Percentiles rank a stretch among this genome's conserved stretches.
These are phyloP conservation scores for Auriculariales sp. DNA, from an alignment of 768 basidiomycete genomes.

Conservation along the genomic window DNA sequence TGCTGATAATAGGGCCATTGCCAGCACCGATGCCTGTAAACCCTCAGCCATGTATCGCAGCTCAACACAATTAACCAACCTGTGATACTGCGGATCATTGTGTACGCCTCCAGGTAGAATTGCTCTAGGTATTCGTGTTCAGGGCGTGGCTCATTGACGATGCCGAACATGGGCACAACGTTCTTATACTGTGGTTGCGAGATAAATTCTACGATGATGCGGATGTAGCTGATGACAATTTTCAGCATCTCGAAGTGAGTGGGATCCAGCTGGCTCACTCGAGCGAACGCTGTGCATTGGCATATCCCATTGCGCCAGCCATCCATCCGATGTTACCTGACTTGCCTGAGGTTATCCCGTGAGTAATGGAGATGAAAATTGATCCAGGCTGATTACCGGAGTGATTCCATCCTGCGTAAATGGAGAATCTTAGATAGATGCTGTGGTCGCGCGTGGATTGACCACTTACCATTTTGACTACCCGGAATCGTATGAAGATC, in stretches of 20 bases:
- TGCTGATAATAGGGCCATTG: slow-evolving; percentile 71
- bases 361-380: slow-evolving; percentile 25
- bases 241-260: slow-evolving; percentile 73
- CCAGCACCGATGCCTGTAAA: slow-evolving; percentile 56
- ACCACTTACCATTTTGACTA: too few relatives aligned
- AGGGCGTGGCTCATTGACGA: slow-evolving; percentile 48
- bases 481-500: slow-evolving; percentile 75
- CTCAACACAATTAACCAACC: too few relatives aligned
- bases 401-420: background rate
- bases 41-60: too few relatives aligned
- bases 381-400: background rate
- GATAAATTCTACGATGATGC: slow-evolving; percentile 66
- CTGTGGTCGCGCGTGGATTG: too few relatives aligned
- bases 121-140: background rate
- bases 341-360: slow-evolving; percentile 81
- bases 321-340: slow-evolving; percentile 50
- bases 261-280: slow-evolving; percentile 58
- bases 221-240: slow-evolving; percentile 42
- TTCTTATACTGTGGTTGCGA: slow-evolving; percentile 55
- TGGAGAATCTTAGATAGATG: too few relatives aligned
- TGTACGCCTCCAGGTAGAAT: slow-evolving; percentile 70
- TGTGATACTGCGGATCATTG: slow-evolving; percentile 60
- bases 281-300: slow-evolving; percentile 69
- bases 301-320: slow-evolving; percentile 72
- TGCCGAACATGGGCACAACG: slow-evolving; percentile 45